Percentiles rank a stretch among this genome's conserved stretches.
phyloP scores from a whole-genome alignment of 441 rosid genomes.

The Pelargonium myrrhifolium region DNA sequence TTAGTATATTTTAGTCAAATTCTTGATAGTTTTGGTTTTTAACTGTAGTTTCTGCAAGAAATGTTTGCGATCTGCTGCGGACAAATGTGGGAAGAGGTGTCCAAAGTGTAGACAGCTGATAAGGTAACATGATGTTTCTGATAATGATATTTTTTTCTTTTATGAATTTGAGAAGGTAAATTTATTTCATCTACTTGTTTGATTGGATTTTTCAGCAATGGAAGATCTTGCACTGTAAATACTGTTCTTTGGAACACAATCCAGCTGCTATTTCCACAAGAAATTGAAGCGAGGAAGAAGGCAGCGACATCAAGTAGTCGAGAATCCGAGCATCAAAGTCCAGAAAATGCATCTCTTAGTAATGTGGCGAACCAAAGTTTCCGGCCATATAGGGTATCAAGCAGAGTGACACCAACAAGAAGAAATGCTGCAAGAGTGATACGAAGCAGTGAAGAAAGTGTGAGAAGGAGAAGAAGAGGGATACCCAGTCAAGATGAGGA shows the following conservation, averaged over 20 bases:
- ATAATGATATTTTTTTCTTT: not conserved
- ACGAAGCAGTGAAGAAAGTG: conserved; percentile 25
- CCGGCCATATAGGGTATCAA: conserved; percentile 16
- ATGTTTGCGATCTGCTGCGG: conserved; percentile 74
- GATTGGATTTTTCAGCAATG: conserved; percentile 50
- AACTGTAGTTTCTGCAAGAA: conserved; percentile 75
- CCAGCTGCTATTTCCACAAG: conserved; percentile 85
- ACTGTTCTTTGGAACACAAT: conserved; percentile 98
- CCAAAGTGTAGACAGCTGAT: conserved; percentile 89
- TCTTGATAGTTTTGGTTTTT: conserved; percentile 5
- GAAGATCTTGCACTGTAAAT: conserved; percentile 78
- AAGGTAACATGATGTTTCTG: conserved; percentile 33
- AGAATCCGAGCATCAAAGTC: conserved; percentile 25
- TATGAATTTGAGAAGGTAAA: not conserved
- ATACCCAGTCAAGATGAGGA: conserved; percentile 59
- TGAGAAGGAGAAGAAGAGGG: conserved; percentile 30
- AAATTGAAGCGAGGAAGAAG: conserved; percentile 70
- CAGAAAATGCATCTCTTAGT: conserved; percentile 18
- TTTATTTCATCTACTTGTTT: not conserved
- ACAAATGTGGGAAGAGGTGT: conserved; percentile 87
- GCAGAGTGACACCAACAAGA: conserved; percentile 4
- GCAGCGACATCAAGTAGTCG: conserved; percentile 21
- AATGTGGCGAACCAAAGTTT: conserved; percentile 12
- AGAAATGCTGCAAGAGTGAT: conserved; percentile 8
- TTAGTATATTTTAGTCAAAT: not conserved